Conservation (phyloP, 768 basidiomycete genomes). For the Imleria badia region DNA sequence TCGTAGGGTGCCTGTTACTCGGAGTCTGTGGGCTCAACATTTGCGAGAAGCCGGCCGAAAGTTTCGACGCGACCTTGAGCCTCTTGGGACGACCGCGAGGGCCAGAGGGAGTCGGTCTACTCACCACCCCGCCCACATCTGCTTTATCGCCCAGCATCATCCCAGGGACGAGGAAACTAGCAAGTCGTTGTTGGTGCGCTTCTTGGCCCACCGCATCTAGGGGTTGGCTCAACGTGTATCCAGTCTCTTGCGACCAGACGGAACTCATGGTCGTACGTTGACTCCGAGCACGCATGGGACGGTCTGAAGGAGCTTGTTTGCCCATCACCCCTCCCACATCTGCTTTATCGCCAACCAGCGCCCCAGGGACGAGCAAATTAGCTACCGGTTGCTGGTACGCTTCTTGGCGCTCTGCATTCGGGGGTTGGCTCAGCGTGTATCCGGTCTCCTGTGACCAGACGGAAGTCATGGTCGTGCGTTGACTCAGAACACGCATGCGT, state of each 20-base stretch:
- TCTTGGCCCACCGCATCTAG: slow-evolving; percentile 4
- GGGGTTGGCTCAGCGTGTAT: slow-evolving; percentile 34
- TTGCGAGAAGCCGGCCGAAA: slow-evolving; percentile 2
- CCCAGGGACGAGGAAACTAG: background rate
- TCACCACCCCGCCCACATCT: background rate
- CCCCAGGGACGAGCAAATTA: background rate
- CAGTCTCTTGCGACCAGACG: slow-evolving; percentile 38
- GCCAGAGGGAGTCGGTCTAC: slow-evolving; percentile 2
- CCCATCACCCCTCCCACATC: background rate
- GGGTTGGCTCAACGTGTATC: slow-evolving; percentile 39
- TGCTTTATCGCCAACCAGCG: background rate
- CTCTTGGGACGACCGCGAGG: background rate
- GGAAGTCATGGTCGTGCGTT: slow-evolving; percentile 14
- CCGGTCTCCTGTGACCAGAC: slow-evolving; percentile 42
- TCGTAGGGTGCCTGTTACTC: background rate
- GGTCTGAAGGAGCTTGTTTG: slow-evolving; percentile 1
- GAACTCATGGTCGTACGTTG: slow-evolving; percentile 15
- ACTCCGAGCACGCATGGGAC: background rate
- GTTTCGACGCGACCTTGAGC: background rate
- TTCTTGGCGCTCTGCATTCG: slow-evolving; percentile 5
- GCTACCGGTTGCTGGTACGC: background rate
- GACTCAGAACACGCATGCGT: background rate
- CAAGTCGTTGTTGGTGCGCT: background rate
- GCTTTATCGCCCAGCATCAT: background rate
- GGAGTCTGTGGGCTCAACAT: background rate